phyloP scores from a whole-genome alignment of 2,329 filamentous ascomycete genomes.

The Scedosporium dehoogii region DNA sequence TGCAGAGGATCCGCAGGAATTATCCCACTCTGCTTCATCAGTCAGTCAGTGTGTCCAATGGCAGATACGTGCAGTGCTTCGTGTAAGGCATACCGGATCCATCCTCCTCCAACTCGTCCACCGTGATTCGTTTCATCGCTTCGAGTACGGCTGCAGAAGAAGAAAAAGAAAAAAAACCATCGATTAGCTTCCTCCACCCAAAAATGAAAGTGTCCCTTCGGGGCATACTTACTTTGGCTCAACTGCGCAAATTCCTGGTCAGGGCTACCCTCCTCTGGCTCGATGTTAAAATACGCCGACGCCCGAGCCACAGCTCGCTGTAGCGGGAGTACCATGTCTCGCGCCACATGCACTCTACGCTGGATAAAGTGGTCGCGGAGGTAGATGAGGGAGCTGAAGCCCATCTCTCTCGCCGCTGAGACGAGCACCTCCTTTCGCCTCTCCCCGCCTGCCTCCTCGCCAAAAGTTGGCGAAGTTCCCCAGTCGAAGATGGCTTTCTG shows the following conservation, averaged over 20 bases:
- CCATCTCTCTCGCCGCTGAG: slow-evolving; percentile 29
- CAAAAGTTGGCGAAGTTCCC: slow-evolving; percentile 18
- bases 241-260: slow-evolving; percentile 22
- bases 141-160: slow-evolving; percentile 28
- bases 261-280: slow-evolving; percentile 19
- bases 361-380: slow-evolving; percentile 36
- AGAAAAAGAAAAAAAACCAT: not conserved
- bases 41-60: not conserved
- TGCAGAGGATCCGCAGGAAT: slow-evolving; percentile 41
- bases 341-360: slow-evolving; percentile 29
- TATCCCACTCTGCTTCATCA: slow-evolving; percentile 39
- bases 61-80: not conserved
- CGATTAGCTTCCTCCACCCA: not conserved
- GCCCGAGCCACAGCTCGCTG: slow-evolving; percentile 33
- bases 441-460: slow-evolving; percentile 20
- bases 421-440: slow-evolving; percentile 21
- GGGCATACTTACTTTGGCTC: slow-evolving; percentile 24
- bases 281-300: slow-evolving; percentile 25
- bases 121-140: slow-evolving; percentile 41
- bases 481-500: slow-evolving; percentile 30
- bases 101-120: slow-evolving; percentile 49
- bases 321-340: slow-evolving; percentile 30
- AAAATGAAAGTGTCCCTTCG: not conserved
- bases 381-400: slow-evolving; percentile 33
- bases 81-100: slow-evolving; percentile 43